Evolutionary conservation across 1,284 basidiomycete species (phyloP).

Genomic region (Hymenochaete sp.): DNA sequence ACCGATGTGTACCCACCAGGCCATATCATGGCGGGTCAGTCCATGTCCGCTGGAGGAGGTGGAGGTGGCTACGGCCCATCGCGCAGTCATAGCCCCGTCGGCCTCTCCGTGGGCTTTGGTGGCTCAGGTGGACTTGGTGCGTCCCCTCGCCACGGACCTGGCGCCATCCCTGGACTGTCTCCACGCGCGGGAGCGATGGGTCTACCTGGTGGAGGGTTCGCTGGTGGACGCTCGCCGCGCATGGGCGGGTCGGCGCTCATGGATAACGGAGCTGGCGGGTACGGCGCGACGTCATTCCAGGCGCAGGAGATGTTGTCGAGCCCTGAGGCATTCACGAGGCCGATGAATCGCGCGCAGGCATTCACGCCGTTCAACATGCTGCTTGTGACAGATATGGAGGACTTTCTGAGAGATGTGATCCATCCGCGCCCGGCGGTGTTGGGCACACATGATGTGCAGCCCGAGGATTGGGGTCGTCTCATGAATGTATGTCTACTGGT

Average conservation of each 20-base stretch:
- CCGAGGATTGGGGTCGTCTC: constrained; percentile 68
- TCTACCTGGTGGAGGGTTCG: neutral
- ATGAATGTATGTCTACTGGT: constrained; percentile 46
- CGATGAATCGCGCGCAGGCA: constrained; percentile 53
- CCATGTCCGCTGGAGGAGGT: constrained; percentile 15
- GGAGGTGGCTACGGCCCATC: neutral
- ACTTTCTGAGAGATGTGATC: constrained; percentile 52
- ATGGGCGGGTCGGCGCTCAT: constrained; percentile 11
- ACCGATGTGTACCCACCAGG: constrained; percentile 41
- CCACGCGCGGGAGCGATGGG: constrained; percentile 7
- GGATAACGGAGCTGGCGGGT: constrained; percentile 5
- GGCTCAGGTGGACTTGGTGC: constrained; percentile 6
- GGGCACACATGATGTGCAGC: constrained; percentile 65
- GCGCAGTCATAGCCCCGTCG: constrained; percentile 16
- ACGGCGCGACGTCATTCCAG: constrained; percentile 17
- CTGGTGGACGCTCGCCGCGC: too few species aligned
- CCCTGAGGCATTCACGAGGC: constrained; percentile 64
- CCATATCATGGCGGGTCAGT: constrained; percentile 45
- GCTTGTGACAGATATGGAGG: constrained; percentile 68
- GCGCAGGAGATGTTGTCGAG: constrained; percentile 42
- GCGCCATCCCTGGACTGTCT: constrained; percentile 1
- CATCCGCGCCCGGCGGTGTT: constrained; percentile 58
- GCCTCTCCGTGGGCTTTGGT: neutral
- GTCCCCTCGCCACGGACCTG: constrained; percentile 1
- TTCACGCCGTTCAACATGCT: constrained; percentile 61